Conservation (phyloP, 345 rosid species). For the Pistacia atlantica region DNA sequence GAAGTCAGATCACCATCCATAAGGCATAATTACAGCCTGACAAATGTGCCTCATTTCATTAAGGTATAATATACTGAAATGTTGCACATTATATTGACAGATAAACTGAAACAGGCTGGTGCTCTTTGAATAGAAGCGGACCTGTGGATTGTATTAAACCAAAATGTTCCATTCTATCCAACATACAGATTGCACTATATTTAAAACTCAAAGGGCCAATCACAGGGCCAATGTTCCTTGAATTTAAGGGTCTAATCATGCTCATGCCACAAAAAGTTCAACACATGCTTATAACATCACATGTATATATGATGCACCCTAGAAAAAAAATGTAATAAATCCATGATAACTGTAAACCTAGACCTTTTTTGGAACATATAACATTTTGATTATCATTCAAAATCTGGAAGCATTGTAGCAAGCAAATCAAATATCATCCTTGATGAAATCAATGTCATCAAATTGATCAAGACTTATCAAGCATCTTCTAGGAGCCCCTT, state of each 20-base stretch:
- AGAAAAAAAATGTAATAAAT: background rate
- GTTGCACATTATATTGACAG: background rate
- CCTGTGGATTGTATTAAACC: background rate
- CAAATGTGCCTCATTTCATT: background rate
- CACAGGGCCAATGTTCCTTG: background rate
- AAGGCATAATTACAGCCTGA: background rate
- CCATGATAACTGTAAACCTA: background rate
- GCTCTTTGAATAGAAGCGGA: background rate
- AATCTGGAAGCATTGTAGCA: background rate
- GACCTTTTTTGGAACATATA: background rate
- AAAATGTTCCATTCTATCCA: background rate
- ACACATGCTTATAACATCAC: background rate
- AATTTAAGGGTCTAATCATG: background rate
- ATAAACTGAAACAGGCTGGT: background rate
- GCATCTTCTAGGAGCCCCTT: slow-evolving; percentile 3
- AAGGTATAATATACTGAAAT: background rate
- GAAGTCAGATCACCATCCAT: background rate
- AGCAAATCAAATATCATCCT: slow-evolving; percentile 8
- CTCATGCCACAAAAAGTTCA: background rate
- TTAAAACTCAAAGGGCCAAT: background rate
- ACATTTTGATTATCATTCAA: background rate
- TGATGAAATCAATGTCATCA: background rate
- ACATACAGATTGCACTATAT: background rate
- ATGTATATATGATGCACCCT: background rate
- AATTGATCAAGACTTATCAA: background rate